Evolutionary conservation across 2,329 filamentous ascomycete species (phyloP).

Genomic region (Blastomyces gilchristii): DNA sequence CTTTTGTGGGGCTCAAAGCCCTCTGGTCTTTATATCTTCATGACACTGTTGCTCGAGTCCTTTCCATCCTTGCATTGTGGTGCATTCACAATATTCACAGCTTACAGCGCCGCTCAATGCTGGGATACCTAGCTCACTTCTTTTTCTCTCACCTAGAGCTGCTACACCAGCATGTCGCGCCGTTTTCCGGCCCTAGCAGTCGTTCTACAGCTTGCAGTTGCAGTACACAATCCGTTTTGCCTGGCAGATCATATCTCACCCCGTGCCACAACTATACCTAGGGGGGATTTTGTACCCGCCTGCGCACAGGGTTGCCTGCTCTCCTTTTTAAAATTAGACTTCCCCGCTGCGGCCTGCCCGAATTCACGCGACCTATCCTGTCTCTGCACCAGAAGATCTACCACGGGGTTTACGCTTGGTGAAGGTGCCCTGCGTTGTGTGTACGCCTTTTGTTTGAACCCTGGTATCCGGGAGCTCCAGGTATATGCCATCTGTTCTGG

Average conservation of each 20-base stretch:
- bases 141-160: slow-evolving; percentile 15
- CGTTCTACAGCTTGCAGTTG: slow-evolving; percentile 1
- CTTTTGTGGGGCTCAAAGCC: neutral
- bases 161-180: slow-evolving; percentile 29
- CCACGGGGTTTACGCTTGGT: slow-evolving; percentile 57
- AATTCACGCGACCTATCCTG: slow-evolving; percentile 47
- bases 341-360: slow-evolving; percentile 42
- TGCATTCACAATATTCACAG: neutral
- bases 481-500: slow-evolving; percentile 49
- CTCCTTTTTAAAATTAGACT: slow-evolving; percentile 54
- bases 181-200: neutral
- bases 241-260: neutral
- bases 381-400: slow-evolving; percentile 52
- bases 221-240: slow-evolving; percentile 1
- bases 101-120: neutral
- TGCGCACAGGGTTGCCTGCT: slow-evolving; percentile 54
- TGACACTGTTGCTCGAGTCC: neutral
- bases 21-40: neutral
- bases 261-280: neutral
- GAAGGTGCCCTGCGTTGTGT: slow-evolving; percentile 62
- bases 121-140: neutral
- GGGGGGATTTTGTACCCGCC: slow-evolving; percentile 35
- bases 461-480: slow-evolving; percentile 36
- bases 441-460: slow-evolving; percentile 45
- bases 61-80: neutral